Percentiles rank a stretch among this genome's conserved stretches.
Conservation (phyloP, 768 basidiomycete genomes). For the Daedaleopsis nitida region DNA sequence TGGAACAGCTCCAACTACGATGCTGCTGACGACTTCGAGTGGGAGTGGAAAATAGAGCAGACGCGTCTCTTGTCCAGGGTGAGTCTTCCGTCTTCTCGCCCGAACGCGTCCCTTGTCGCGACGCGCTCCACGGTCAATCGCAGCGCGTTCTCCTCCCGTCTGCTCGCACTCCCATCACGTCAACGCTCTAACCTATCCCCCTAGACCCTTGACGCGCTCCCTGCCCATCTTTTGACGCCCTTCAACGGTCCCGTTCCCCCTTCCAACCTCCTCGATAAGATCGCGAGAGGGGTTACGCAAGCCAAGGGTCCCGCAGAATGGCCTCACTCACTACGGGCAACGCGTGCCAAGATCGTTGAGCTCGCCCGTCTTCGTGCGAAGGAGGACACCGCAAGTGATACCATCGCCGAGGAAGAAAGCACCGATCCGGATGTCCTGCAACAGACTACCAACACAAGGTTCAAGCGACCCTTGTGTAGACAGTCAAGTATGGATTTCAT, state of each 20-base stretch:
- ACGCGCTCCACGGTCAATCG: not conserved
- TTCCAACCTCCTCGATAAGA: conserved; percentile 84
- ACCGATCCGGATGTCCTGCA: conserved; percentile 47
- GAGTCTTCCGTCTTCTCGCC: conserved; percentile 27
- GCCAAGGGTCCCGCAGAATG: conserved; percentile 79
- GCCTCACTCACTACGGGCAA: conserved; percentile 82
- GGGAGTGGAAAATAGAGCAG: conserved; percentile 78
- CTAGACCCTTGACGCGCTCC: conserved; percentile 82
- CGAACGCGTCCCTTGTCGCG: not conserved
- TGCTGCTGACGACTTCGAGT: conserved; percentile 62
- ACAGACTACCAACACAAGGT: conserved; percentile 50
- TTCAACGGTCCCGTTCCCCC: conserved; percentile 85
- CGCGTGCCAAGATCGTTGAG: conserved; percentile 81
- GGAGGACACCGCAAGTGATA: conserved; percentile 43
- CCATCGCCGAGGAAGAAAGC: conserved; percentile 50
- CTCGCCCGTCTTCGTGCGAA: conserved; percentile 68
- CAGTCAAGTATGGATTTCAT: conserved; percentile 91
- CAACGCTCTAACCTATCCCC: not conserved
- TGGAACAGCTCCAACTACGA: conserved; percentile 81
- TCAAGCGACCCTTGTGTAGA: conserved; percentile 64
- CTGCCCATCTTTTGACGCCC: conserved; percentile 82
- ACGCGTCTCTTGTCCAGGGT: conserved; percentile 68
- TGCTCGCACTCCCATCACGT: conserved; percentile 17
- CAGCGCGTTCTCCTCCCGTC: conserved; percentile 5
- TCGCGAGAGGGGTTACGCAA: conserved; percentile 73